Evolutionary conservation across 148 eudicot genomes (phyloP).

Genomic region (Rhododendron williamsianum): DNA sequence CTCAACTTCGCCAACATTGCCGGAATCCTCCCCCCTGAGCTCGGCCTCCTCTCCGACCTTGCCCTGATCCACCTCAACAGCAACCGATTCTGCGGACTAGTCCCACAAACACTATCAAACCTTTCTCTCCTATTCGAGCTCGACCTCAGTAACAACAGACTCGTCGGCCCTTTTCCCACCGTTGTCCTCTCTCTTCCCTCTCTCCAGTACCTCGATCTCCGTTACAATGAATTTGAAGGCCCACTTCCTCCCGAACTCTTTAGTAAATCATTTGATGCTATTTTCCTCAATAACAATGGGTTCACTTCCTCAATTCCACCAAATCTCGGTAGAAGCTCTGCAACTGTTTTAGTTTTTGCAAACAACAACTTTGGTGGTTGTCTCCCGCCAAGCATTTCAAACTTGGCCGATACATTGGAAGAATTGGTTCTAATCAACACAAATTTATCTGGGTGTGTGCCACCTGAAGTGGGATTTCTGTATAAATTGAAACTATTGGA

Average conservation of each 20-base stretch:
- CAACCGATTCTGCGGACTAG: slow-evolving; percentile 65
- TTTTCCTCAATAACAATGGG: slow-evolving; percentile 56
- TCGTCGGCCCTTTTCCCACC: slow-evolving; percentile 63
- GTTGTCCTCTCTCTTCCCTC: slow-evolving; percentile 52
- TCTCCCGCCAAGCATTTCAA: slow-evolving; percentile 55
- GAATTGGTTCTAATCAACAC: slow-evolving; percentile 56
- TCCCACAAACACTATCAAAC: slow-evolving; percentile 43
- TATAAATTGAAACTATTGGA: slow-evolving; percentile 57
- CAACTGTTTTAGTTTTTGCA: slow-evolving; percentile 60
- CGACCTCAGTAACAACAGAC: slow-evolving; percentile 59
- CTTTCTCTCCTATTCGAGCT: slow-evolving; percentile 50
- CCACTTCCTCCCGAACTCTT: slow-evolving; percentile 46
- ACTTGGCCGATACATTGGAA: slow-evolving; percentile 48
- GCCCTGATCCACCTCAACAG: slow-evolving; percentile 51
- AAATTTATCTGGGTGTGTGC: slow-evolving; percentile 54
- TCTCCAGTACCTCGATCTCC: slow-evolving; percentile 49
- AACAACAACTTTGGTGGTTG: slow-evolving; percentile 57
- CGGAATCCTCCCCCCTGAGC: slow-evolving; percentile 50
- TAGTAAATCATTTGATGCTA: slow-evolving; percentile 42
- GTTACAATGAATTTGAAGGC: slow-evolving; percentile 77
- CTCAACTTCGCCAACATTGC: slow-evolving; percentile 61
- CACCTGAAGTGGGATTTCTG: slow-evolving; percentile 49
- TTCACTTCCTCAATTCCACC: slow-evolving; percentile 44
- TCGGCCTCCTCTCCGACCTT: slow-evolving; percentile 60
- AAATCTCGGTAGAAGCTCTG: slow-evolving; percentile 35